Conservation (phyloP, 2,329 filamentous ascomycete species). For the Leptographium procerum region DNA sequence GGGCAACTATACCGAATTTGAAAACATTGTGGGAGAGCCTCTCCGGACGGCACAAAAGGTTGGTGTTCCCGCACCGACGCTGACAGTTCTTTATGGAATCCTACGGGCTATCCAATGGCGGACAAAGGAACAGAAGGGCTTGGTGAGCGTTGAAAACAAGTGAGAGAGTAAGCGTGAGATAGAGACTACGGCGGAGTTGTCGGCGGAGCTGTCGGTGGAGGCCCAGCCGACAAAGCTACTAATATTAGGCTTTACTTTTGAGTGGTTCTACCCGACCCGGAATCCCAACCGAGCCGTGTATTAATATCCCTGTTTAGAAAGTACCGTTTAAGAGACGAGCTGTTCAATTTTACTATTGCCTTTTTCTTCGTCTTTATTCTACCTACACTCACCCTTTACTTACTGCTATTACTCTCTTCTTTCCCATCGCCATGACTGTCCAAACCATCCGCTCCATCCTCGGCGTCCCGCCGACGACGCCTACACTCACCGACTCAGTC, state of each 20-base stretch:
- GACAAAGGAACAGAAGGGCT: slow-evolving; percentile 30
- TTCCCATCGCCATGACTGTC: not conserved
- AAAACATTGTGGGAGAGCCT: slow-evolving; percentile 46
- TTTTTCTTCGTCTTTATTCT: too few relatives aligned
- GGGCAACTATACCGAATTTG: slow-evolving; percentile 43
- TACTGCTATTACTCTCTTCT: not conserved
- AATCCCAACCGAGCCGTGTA: not conserved
- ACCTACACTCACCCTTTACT: not conserved
- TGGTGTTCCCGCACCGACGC: slow-evolving; percentile 37
- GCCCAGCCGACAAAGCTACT: too few relatives aligned
- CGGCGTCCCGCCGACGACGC: slow-evolving; percentile 1
- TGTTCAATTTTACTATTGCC: too few relatives aligned
- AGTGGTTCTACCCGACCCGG: not conserved
- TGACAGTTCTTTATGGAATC: slow-evolving; percentile 35
- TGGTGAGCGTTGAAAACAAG: slow-evolving; percentile 14
- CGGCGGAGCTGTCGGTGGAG: not conserved
- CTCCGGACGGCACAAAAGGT: slow-evolving; percentile 34
- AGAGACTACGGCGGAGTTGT: not conserved
- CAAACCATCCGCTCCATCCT: slow-evolving; percentile 7
- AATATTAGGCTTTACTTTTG: too few relatives aligned
- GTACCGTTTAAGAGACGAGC: too few relatives aligned
- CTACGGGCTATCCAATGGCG: slow-evolving; percentile 36
- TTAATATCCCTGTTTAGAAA: too few relatives aligned
- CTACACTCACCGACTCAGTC: slow-evolving; percentile 2
- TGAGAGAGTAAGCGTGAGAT: not conserved